These are phyloP conservation scores for Metschnikowia kofuensis DNA, from an alignment of 805 yeast genomes.

Conservation along the genomic window DNA sequence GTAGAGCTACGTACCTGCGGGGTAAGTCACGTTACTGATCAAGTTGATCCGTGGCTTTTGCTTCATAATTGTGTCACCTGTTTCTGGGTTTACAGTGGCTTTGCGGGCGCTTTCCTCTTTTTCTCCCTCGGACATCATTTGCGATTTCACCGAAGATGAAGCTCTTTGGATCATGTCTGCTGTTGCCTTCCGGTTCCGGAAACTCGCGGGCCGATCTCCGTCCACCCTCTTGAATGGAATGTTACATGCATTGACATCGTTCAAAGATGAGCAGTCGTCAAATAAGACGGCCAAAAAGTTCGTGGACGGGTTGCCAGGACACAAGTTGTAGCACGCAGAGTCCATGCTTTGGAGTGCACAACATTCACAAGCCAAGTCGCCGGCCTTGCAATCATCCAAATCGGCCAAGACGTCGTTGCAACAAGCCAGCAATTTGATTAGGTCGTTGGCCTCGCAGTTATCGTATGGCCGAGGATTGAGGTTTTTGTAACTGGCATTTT, in stretches of 20 bases:
- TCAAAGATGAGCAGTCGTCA: slow-evolving; percentile 44
- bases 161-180: slow-evolving; percentile 8
- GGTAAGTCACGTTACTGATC: slow-evolving; percentile 5
- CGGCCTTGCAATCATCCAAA: slow-evolving; percentile 50
- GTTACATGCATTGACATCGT: slow-evolving; percentile 50
- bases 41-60: slow-evolving; percentile 10
- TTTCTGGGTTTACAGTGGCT: not conserved
- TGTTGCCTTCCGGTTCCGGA: slow-evolving; percentile 7
- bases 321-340: slow-evolving; percentile 44
- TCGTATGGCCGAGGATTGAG: slow-evolving; percentile 43
- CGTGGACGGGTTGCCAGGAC: slow-evolving; percentile 48
- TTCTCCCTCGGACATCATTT: slow-evolving; percentile 1
- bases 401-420: slow-evolving; percentile 45
- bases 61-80: not conserved
- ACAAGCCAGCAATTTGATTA: slow-evolving; percentile 41
- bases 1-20: not conserved
- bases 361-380: slow-evolving; percentile 55
- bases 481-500: slow-evolving; percentile 43
- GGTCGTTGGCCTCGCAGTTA: slow-evolving; percentile 44
- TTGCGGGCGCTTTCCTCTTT: not conserved
- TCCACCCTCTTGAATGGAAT: slow-evolving; percentile 48
- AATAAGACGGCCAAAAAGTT: slow-evolving; percentile 45
- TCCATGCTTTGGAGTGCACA: slow-evolving; percentile 52
- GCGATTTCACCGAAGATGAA: slow-evolving; percentile 10
- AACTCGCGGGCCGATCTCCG: slow-evolving; percentile 17